Conservation (phyloP, 2,329 filamentous ascomycete genomes). For the Ascocoryne sarcoides region DNA sequence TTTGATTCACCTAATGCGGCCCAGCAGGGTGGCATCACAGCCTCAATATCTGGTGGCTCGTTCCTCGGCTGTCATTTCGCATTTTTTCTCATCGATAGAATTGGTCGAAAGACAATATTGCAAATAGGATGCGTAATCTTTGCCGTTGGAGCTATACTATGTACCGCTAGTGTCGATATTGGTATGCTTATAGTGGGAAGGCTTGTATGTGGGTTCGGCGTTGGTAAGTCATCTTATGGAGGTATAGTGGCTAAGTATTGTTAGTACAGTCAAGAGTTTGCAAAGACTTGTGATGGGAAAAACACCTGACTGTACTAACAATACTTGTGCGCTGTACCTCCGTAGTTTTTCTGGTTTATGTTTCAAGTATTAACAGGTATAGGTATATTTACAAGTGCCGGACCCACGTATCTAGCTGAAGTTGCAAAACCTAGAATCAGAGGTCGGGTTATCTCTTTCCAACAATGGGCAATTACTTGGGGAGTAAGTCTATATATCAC, state of each 20-base stretch:
- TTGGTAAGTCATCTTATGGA: neutral
- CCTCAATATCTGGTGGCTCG: neutral
- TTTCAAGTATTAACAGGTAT: neutral
- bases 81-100: neutral
- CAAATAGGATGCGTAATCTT: neutral
- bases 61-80: neutral
- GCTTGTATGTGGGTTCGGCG: neutral
- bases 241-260: no score
- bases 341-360: neutral
- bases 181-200: neutral
- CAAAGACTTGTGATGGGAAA: no score
- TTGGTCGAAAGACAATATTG: neutral
- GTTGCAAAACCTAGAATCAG: neutral
- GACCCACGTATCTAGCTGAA: neutral
- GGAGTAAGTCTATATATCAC: neutral
- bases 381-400: neutral
- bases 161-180: neutral
- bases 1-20: neutral
- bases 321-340: no score
- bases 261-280: no score
- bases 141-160: neutral
- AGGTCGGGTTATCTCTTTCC: neutral
- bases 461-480: neutral
- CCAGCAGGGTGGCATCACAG: neutral
- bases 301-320: no score